Percentiles rank a stretch among this genome's conserved stretches.
Conservation (phyloP, 768 basidiomycete genomes). For the Pisolithus albus region DNA sequence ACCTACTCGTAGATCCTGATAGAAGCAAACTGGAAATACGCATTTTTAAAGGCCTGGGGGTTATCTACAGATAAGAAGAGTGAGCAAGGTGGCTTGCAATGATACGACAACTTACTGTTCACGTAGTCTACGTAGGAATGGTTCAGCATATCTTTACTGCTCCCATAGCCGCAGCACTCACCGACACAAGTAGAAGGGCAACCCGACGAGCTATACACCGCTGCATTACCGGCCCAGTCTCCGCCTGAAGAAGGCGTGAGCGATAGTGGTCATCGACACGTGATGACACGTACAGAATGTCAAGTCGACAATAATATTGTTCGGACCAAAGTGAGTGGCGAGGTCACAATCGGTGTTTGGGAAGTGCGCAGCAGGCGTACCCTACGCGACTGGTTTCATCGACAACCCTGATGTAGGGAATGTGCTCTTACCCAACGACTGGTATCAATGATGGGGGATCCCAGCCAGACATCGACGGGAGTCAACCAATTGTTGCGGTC, state of each 20-base stretch:
- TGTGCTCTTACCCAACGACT: slow-evolving; percentile 16
- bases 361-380: slow-evolving; percentile 30
- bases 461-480: slow-evolving; percentile 28
- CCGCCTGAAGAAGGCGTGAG: slow-evolving; percentile 16
- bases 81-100: not conserved
- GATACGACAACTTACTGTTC: slow-evolving; percentile 11
- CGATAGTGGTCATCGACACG: not conserved
- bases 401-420: not conserved
- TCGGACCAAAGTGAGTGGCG: slow-evolving; percentile 27
- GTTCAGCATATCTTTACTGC: not conserved
- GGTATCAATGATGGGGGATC: slow-evolving; percentile 14
- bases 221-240: slow-evolving; percentile 22
- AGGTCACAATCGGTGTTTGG: slow-evolving; percentile 36
- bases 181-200: slow-evolving; percentile 26
- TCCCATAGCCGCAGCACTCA: slow-evolving; percentile 6
- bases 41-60: slow-evolving; percentile 34
- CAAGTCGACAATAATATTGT: slow-evolving; percentile 30
- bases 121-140: slow-evolving; percentile 17
- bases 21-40: slow-evolving; percentile 36
- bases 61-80: slow-evolving; percentile 17
- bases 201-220: slow-evolving; percentile 23
- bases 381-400: slow-evolving; percentile 10
- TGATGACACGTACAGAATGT: slow-evolving; percentile 23
- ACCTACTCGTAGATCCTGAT: slow-evolving; percentile 29
- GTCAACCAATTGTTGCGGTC: slow-evolving; percentile 24